These are phyloP conservation scores for Ampelocalamus luodianensis DNA, from an alignment of 176 grass and related monocot genomes.

Conservation along the genomic window DNA sequence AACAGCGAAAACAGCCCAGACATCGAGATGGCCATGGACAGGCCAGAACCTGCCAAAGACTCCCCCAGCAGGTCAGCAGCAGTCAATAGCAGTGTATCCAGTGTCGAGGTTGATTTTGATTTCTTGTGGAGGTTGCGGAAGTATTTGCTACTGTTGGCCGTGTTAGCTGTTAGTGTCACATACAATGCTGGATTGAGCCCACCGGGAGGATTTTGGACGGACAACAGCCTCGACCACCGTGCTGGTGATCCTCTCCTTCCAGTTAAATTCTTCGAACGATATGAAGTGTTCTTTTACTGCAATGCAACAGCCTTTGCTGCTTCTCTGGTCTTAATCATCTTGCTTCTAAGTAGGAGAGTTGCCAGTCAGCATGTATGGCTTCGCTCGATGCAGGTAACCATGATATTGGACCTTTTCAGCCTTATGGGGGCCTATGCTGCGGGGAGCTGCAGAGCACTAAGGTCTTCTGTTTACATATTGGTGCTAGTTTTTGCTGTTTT, in stretches of 20 bases:
- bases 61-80: background rate
- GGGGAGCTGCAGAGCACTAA: constrained; percentile 13
- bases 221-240: background rate
- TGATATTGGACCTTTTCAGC: constrained; percentile 42
- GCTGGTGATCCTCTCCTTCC: constrained; percentile 40
- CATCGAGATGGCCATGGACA: too few species aligned
- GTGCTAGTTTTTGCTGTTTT: constrained; percentile 31
- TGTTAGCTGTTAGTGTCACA: constrained; percentile 26
- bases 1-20: too few species aligned
- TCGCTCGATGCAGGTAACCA: constrained; percentile 32
- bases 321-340: constrained; percentile 49
- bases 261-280: background rate
- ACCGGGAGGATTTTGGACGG: constrained; percentile 14
- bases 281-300: constrained; percentile 45
- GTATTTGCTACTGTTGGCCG: constrained; percentile 26
- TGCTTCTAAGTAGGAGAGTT: constrained; percentile 44
- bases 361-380: constrained; percentile 15
- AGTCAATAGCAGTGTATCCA: background rate
- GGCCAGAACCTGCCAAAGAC: background rate
- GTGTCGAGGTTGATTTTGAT: background rate
- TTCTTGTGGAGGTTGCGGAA: constrained; percentile 30
- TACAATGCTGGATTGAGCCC: constrained; percentile 33
- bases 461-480: constrained; percentile 33
- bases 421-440: constrained; percentile 45
- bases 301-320: constrained; percentile 50